Conservation (phyloP, 495 filamentous ascomycete species). For the Hyaloscypha hepaticicola region DNA sequence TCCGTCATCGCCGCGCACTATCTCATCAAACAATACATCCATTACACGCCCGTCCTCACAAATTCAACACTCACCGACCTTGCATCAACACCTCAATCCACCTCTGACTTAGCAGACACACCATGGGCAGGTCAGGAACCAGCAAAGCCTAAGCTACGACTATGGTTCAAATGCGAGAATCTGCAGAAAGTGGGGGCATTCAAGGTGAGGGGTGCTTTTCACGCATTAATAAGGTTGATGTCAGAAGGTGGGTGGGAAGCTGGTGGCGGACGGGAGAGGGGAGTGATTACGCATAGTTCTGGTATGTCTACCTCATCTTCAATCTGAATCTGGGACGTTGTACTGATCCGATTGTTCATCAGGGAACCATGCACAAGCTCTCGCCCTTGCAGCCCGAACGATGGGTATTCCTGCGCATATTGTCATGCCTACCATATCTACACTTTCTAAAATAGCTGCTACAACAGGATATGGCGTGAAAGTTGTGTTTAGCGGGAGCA, state of each 20-base stretch:
- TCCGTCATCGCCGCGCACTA: constrained; percentile 68
- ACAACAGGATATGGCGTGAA: constrained; percentile 71
- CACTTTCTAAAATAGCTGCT: constrained; percentile 81
- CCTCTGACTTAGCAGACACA: constrained; percentile 50
- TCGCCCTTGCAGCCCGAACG: constrained; percentile 77
- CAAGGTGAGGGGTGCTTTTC: constrained; percentile 88
- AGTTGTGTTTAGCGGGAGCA: constrained; percentile 83
- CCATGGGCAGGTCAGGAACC: constrained; percentile 56
- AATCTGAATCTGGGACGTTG: not conserved
- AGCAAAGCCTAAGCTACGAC: constrained; percentile 61
- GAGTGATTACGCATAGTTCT: constrained; percentile 89
- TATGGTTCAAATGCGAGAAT: constrained; percentile 98
- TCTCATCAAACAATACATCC: constrained; percentile 73
- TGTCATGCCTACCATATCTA: constrained; percentile 85
- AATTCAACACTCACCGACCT: constrained; percentile 67
- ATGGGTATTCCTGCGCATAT: constrained; percentile 66
- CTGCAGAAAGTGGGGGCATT: constrained; percentile 89
- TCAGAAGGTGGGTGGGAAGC: constrained; percentile 59
- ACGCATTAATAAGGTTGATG: constrained; percentile 75
- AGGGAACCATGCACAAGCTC: constrained; percentile 97
- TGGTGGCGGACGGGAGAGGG: constrained; percentile 50
- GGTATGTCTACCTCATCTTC: constrained; percentile 50
- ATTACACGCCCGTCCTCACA: constrained; percentile 81
- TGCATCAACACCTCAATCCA: constrained; percentile 67
- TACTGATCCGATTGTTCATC: not conserved